Conservation (phyloP, 129 eudicot genomes). For the Flaveria sonorensis region DNA sequence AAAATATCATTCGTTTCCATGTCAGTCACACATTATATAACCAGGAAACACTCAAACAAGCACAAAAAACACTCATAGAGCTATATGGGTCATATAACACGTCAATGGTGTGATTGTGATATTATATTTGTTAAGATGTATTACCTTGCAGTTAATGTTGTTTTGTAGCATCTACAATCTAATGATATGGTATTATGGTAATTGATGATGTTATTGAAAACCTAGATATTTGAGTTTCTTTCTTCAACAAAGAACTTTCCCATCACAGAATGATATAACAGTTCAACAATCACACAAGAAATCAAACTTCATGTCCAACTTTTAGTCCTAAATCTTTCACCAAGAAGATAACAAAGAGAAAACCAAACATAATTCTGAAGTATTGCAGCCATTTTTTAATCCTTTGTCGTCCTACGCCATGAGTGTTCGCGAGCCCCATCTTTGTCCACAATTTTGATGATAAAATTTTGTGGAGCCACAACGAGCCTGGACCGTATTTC, state of each 20-base stretch:
- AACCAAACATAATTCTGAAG: constrained; percentile 18
- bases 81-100: too few species aligned
- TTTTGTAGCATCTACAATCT: too few species aligned
- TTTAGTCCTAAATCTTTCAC: constrained; percentile 24
- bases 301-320: constrained; percentile 20
- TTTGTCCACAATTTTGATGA: constrained; percentile 92
- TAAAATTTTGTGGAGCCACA: constrained; percentile 94
- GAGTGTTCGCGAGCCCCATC: constrained; percentile 91
- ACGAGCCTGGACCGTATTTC: constrained; percentile 91
- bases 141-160: too few species aligned
- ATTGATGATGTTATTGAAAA: too few species aligned
- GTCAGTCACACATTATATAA: too few species aligned
- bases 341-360: constrained; percentile 23
- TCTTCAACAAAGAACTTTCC: constrained; percentile 11
- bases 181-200: too few species aligned
- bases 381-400: constrained; percentile 10
- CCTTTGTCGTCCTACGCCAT: constrained; percentile 71
- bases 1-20: too few species aligned
- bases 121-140: too few species aligned
- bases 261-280: constrained; percentile 17
- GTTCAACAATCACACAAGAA: constrained; percentile 28
- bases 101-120: too few species aligned
- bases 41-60: too few species aligned
- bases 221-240: too few species aligned
- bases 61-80: too few species aligned